Percentiles rank a stretch among this genome's conserved stretches.
phyloP scores from a whole-genome alignment of 768 basidiomycete species.

The Galerina sulciceps region DNA sequence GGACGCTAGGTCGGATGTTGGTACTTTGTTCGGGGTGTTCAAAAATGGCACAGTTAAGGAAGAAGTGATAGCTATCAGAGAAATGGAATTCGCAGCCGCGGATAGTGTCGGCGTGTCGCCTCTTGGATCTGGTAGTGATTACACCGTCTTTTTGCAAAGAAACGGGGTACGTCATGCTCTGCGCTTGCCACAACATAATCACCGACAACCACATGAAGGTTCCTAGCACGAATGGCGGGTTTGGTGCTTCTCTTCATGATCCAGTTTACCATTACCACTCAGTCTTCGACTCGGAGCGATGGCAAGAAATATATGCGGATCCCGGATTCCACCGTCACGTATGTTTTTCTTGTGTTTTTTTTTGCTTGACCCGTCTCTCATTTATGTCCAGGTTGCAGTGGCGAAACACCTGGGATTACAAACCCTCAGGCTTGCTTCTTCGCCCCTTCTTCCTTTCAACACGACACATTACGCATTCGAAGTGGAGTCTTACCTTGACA shows the following conservation, averaged over 20 bases:
- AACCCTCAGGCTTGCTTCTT: slow-evolving; percentile 61
- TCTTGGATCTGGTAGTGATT: slow-evolving; percentile 88
- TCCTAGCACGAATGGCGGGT: slow-evolving; percentile 48
- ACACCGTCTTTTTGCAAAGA: slow-evolving; percentile 88
- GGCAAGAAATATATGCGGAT: slow-evolving; percentile 79
- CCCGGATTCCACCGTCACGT: slow-evolving; percentile 78
- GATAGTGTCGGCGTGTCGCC: slow-evolving; percentile 49
- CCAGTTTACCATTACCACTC: slow-evolving; percentile 80
- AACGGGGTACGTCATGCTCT: slow-evolving; percentile 46
- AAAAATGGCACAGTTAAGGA: slow-evolving; percentile 25
- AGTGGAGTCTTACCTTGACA: slow-evolving; percentile 62
- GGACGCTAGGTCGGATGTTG: slow-evolving; percentile 73
- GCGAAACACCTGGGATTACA: slow-evolving; percentile 73
- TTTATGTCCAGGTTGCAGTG: slow-evolving; percentile 54
- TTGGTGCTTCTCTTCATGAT: slow-evolving; percentile 48
- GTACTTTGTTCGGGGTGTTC: slow-evolving; percentile 41
- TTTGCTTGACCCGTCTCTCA: not conserved
- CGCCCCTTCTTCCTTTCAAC: slow-evolving; percentile 72
- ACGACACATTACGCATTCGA: slow-evolving; percentile 77
- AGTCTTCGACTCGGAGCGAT: slow-evolving; percentile 72
- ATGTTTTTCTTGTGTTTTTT: slow-evolving; percentile 30
- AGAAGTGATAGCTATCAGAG: slow-evolving; percentile 35
- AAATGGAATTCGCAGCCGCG: slow-evolving; percentile 40
- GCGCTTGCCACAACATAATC: not conserved
- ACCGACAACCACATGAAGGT: slow-evolving; percentile 27